Evolutionary conservation across 2,329 filamentous ascomycete species (phyloP), one percentile per base, ranked within the genome.

Genomic region (Lecanicillium sp.): DNA sequence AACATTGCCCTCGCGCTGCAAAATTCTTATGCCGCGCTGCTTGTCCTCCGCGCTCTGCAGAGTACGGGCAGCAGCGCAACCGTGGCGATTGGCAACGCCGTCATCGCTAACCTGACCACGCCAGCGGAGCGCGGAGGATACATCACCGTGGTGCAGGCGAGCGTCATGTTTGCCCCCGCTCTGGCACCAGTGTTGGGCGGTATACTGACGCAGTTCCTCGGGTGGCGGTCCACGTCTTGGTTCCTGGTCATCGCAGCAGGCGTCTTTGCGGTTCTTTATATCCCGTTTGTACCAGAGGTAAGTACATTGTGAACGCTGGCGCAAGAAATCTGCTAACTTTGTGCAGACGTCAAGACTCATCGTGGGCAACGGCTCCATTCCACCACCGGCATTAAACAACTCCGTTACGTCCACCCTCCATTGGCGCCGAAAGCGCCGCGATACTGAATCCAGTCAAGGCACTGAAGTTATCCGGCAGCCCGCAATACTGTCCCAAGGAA

Each of bases 51-150:
- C 0, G 67, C 67, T 46, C 38, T 78, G 19, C 75, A 79, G 55
- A 75, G 72, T 42, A 65, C 69, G 0, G 77, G 79, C 0, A 74
- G 70, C 53, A 74, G 70, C 45, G 73, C 74, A 1, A 80, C 77
- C 0, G 67, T 82, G 11, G 73, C 80, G 0, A 67, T 85, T 19
- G 57, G 58, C 5, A 59, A 53, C 32, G 80, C 72, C 0, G 72
- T 83, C 2, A 70, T 84, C 5, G 75, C 73, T 1, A 81, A 84
- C 53, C 63, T 81, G 9, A 70, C 72, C 1, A 79, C 77, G 0
- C 68, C 70, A 2, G 70, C 72, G 0, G 79, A 85, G 56, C 67
- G 81, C 44, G 78, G 78, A 14, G 64, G 68, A 5, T 77, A 76
- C 44, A 71, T 81, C 37, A 74, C 69, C 19, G 71, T 67, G 52